These are phyloP conservation scores for Euphorbia celastroides DNA, from an alignment of 441 rosid species.

Conservation along the genomic window DNA sequence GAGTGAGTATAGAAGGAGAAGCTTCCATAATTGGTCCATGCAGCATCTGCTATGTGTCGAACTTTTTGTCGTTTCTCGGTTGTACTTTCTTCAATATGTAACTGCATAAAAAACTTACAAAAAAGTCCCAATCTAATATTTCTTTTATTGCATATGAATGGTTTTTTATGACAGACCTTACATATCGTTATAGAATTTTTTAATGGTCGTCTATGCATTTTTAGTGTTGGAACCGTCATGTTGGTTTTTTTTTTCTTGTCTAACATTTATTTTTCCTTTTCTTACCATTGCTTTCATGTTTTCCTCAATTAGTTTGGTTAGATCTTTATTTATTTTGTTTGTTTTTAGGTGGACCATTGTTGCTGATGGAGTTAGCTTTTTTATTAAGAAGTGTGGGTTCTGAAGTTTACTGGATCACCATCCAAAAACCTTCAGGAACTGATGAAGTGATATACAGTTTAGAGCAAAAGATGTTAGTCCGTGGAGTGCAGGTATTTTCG, in stretches of 20 bases:
- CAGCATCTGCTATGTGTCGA: not conserved
- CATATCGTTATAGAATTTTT: not conserved
- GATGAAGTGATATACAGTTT: constrained; percentile 58
- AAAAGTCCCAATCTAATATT: not conserved
- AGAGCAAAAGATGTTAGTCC: constrained; percentile 77
- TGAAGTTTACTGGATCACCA: constrained; percentile 76
- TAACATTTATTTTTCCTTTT: not conserved
- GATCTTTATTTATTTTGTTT: not conserved
- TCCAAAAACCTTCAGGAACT: constrained; percentile 50
- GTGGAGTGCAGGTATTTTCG: constrained; percentile 60
- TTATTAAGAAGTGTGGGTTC: constrained; percentile 62
- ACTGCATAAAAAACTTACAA: not conserved
- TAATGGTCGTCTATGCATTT: not conserved
- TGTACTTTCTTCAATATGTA: not conserved
- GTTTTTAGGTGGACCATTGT: constrained; percentile 61
- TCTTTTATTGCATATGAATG: not conserved
- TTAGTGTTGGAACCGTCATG: not conserved
- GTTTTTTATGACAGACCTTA: not conserved
- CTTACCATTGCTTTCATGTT: not conserved
- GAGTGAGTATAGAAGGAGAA: not conserved
- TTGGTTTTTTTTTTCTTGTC: not conserved
- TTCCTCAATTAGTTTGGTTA: not conserved
- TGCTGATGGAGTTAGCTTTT: constrained; percentile 84
- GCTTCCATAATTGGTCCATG: not conserved
- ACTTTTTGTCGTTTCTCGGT: not conserved